Evolutionary conservation across 768 basidiomycete genomes (phyloP).

Genomic region (Lactifluus hygrophoroides): DNA sequence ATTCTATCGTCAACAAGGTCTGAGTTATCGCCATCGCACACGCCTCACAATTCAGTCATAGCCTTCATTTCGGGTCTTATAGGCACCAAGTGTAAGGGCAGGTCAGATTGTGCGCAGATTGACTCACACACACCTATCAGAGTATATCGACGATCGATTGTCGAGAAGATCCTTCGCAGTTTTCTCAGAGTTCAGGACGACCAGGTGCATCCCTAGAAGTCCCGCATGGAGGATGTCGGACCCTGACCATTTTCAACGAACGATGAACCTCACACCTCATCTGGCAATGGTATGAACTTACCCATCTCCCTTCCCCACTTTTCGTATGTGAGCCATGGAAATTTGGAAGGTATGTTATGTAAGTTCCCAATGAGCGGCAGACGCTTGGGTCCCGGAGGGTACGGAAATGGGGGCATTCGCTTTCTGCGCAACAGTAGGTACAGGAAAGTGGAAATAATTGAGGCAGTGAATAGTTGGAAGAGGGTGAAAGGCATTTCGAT

Average conservation of each 20-base stretch:
- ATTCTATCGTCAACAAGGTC: no score
- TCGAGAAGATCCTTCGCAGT: constrained; percentile 27
- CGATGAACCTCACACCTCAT: neutral
- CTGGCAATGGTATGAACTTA: neutral
- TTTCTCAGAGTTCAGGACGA: constrained; percentile 26
- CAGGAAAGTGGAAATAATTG: neutral
- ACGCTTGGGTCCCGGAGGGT: constrained; percentile 18
- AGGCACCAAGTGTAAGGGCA: no score
- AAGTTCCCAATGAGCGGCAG: constrained; percentile 22
- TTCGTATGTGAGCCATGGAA: constrained; percentile 16
- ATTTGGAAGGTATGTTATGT: constrained; percentile 17
- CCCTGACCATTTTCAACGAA: constrained; percentile 1
- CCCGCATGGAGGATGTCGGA: constrained; percentile 25
- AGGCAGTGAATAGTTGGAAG: neutral
- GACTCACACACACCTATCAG: constrained; percentile 25
- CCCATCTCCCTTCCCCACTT: constrained; percentile 21
- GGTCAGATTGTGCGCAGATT: no score
- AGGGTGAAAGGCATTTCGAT: no score
- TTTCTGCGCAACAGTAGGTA: no score
- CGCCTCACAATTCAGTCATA: no score
- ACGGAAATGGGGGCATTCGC: neutral
- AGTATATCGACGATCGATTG: constrained; percentile 26
- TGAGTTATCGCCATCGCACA: no score
- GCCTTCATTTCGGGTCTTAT: constrained; percentile 22
- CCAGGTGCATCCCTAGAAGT: constrained; percentile 21